Conservation (phyloP, 768 basidiomycete species). For the Russula sp. region DNA sequence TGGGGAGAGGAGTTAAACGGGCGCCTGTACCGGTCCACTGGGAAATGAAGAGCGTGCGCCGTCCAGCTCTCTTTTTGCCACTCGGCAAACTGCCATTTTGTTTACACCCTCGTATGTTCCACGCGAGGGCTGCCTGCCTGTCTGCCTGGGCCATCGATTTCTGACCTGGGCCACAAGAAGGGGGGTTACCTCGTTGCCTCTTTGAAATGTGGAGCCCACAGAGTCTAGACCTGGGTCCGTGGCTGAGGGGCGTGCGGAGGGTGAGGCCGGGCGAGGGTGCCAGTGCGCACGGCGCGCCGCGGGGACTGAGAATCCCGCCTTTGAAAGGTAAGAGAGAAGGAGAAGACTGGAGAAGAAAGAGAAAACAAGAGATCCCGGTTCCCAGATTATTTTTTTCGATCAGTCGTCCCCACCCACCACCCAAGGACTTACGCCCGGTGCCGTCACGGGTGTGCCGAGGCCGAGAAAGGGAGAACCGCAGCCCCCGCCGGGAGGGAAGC, state of each 20-base stretch:
- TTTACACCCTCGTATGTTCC: background rate
- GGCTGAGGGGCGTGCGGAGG: background rate
- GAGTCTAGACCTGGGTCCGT: conserved; percentile 3
- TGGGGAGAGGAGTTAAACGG: background rate
- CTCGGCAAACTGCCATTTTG: background rate
- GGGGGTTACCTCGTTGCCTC: conserved; percentile 1
- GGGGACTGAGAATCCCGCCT: background rate
- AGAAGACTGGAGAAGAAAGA: background rate
- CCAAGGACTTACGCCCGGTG: background rate
- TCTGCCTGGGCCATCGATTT: background rate
- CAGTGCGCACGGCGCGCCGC: background rate
- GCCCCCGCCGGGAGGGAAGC: background rate
- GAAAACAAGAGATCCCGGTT: too few species aligned
- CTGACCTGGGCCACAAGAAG: background rate
- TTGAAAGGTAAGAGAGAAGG: background rate
- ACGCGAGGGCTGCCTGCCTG: background rate
- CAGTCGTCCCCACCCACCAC: background rate
- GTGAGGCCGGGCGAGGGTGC: background rate
- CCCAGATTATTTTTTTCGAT: background rate
- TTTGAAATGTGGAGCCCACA: background rate
- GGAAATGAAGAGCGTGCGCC: conserved; percentile 10
- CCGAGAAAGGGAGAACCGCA: background rate
- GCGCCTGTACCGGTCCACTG: background rate
- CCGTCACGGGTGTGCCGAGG: background rate
- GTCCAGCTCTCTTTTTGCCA: background rate